Evolutionary conservation across 495 filamentous ascomycete genomes (phyloP), one percentile per base, ranked within the genome.

Genomic region (Thozetella sp.): DNA sequence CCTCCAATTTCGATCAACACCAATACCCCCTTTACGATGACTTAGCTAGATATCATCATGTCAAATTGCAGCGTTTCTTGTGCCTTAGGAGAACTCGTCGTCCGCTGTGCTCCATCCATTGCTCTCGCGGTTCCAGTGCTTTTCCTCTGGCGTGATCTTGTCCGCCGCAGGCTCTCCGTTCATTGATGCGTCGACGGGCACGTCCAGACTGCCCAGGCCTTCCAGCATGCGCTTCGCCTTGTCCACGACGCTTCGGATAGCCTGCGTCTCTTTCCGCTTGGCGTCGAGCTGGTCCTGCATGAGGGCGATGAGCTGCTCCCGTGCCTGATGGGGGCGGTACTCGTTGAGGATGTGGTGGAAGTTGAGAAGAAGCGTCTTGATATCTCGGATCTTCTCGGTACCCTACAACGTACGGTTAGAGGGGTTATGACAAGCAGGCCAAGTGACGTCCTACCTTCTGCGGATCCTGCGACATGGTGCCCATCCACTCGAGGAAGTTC

Each of bases 311-410:
- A 98, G 77, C 25, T 88, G 93, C 75, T 98, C 96, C 37, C 95
- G 79, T 23, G 93, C 93, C 72, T 99, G 96, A 72, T 99, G 95
- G 2, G 95, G 96, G 22, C 95, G 88, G 72, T 97, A 98, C 58
- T 95, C 88, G 71, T 99, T 99, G 52, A 97, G 83, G 20, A 94
- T 82, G 61, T 93, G 90, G 70, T 97, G 92, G 55, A 93, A 89
- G 73, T 98, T 97, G 66, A 92, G 86, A 57, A 94, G 88, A 2
- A 97, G 65, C 23, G 86, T 90, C 63, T 86, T 80, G n/a, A 99
- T 63, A 64, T 97, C 87, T 2, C 84, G 75, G 25, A 93, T 80
- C 66, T 94, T 93, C 19, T 87, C 80, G 22, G 79, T 73, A 51
- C 74, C 80, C 72, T 76, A 27, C 26, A 17, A 20, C 52, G 34